Conservation (phyloP, 805 yeast species). For the Yamadazyma endophytica region DNA sequence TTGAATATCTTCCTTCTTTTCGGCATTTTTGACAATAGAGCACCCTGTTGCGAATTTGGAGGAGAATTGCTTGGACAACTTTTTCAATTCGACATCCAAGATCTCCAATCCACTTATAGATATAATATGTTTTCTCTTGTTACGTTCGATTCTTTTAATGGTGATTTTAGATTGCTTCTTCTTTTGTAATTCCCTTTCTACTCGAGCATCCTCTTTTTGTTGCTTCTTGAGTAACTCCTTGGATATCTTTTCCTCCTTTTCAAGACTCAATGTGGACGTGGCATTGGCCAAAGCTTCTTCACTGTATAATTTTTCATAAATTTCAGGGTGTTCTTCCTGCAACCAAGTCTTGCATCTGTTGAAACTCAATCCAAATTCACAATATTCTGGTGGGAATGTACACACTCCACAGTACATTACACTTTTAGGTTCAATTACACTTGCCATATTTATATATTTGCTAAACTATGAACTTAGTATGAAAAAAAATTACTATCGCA, state of each 20-base stretch:
- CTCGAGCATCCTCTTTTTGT: slow-evolving; percentile 78
- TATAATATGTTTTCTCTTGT: slow-evolving; percentile 82
- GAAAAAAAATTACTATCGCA: slow-evolving; percentile 20
- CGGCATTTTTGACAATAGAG: slow-evolving; percentile 82
- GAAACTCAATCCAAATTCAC: slow-evolving; percentile 83
- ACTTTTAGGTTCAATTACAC: slow-evolving; percentile 18
- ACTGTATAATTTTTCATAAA: slow-evolving; percentile 58
- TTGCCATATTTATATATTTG: slow-evolving; percentile 8
- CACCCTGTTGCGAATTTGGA: slow-evolving; percentile 96
- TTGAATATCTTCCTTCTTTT: slow-evolving; percentile 86
- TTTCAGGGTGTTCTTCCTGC: slow-evolving; percentile 49
- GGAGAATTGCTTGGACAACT: slow-evolving; percentile 86
- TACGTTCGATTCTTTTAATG: slow-evolving; percentile 84
- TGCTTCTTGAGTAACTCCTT: slow-evolving; percentile 82
- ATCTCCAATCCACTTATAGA: slow-evolving; percentile 87
- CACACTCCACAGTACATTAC: slow-evolving; percentile 76
- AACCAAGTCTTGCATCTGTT: slow-evolving; percentile 86
- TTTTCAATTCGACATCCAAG: slow-evolving; percentile 84
- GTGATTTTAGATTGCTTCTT: slow-evolving; percentile 75
- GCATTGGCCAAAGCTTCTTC: slow-evolving; percentile 55
- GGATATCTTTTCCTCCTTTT: slow-evolving; percentile 77
- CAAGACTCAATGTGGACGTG: slow-evolving; percentile 60
- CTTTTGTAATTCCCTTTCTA: slow-evolving; percentile 77
- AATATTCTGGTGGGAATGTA: slow-evolving; percentile 82
- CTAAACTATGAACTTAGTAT: neutral